These are phyloP conservation scores for Cutaneotrichosporon mucoides DNA, from an alignment of 1,284 basidiomycete genomes.

Conservation along the genomic window DNA sequence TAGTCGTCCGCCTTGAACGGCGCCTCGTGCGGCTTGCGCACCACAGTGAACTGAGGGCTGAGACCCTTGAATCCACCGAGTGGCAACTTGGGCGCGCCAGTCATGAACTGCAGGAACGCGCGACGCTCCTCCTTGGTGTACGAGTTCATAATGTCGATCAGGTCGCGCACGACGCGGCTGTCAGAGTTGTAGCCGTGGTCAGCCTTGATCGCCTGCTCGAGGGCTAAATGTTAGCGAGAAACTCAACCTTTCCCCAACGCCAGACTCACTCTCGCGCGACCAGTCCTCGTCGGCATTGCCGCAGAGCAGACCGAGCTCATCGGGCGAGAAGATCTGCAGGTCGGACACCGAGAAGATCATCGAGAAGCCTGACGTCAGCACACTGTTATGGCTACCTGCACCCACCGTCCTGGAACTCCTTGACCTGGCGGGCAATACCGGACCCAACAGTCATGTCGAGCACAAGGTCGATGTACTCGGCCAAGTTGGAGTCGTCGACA, in stretches of 20 bases:
- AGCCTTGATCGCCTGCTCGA: constrained; percentile 86
- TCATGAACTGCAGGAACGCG: constrained; percentile 93
- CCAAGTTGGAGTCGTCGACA: constrained; percentile 79
- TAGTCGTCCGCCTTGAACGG: constrained; percentile 89
- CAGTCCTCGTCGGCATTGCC: constrained; percentile 95
- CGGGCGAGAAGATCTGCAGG: constrained; percentile 84
- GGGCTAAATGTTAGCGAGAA: constrained; percentile 54
- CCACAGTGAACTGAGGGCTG: constrained; percentile 91
- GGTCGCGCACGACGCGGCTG: constrained; percentile 79
- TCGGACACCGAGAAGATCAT: constrained; percentile 90
- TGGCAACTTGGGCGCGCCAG: constrained; percentile 87
- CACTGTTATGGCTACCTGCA: no score
- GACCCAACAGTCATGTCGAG: constrained; percentile 75
- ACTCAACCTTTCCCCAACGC: not conserved
- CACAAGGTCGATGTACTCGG: constrained; percentile 79
- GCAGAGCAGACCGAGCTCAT: constrained; percentile 89
- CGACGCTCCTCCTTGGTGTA: constrained; percentile 72
- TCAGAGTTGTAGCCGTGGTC: constrained; percentile 98
- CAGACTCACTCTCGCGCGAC: constrained; percentile 72
- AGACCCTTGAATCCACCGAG: constrained; percentile 96
- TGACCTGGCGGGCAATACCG: constrained; percentile 68
- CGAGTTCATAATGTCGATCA: constrained; percentile 79
- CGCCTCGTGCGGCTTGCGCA: constrained; percentile 91
- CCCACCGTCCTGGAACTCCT: constrained; percentile 67
- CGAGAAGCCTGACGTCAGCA: constrained; percentile 62